Evolutionary conservation across 768 basidiomycete genomes (phyloP).

Genomic region (Lepiota venenata): DNA sequence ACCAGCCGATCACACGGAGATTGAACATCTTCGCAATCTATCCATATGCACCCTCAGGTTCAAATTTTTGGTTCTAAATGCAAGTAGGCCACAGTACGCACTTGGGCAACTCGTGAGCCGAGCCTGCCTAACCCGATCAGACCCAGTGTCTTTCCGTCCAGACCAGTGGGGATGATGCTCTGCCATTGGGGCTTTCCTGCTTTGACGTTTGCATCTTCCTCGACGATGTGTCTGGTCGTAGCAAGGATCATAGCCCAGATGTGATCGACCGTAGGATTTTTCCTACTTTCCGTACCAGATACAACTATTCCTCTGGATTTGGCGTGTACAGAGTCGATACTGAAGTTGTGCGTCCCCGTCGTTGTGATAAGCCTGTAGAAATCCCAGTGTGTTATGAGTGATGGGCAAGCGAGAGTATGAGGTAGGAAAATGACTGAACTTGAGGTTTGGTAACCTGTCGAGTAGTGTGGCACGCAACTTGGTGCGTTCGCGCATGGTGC

Average conservation of each 20-base stretch:
- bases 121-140: conserved; percentile 60
- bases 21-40: conserved; percentile 58
- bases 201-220: conserved; percentile 49
- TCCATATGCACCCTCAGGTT: not conserved
- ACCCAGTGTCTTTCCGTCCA: conserved; percentile 54
- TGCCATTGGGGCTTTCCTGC: conserved; percentile 51
- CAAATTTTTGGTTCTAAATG: not conserved
- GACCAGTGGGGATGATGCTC: conserved; percentile 42
- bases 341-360: conserved; percentile 47
- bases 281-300: conserved; percentile 41
- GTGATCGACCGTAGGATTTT: conserved; percentile 55
- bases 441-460: conserved; percentile 54
- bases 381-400: too few relatives aligned
- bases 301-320: conserved; percentile 47
- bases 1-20: conserved; percentile 63
- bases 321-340: conserved; percentile 47
- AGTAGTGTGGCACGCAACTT: conserved; percentile 48
- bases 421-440: conserved; percentile 20
- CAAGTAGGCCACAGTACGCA: conserved; percentile 14
- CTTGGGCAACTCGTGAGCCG: conserved; percentile 49
- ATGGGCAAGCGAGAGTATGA: not conserved
- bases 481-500: conserved; percentile 67
- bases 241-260: conserved; percentile 63
- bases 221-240: conserved; percentile 43
- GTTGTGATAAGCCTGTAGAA: conserved; percentile 48